Conservation (phyloP, 1,284 basidiomycete species). For the Fomitopsis schrenkii region DNA sequence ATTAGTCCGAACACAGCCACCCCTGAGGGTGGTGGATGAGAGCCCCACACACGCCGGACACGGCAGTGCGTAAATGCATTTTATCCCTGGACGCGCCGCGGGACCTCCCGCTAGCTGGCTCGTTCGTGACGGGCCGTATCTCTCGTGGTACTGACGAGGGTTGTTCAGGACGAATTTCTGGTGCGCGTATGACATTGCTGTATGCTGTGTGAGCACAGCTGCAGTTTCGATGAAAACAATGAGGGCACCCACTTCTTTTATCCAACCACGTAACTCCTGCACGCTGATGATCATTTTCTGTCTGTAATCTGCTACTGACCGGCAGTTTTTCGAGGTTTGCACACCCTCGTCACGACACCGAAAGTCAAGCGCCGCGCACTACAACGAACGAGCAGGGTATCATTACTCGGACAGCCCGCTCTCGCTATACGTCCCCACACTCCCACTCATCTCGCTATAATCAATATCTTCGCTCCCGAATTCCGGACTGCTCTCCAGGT, state of each 20-base stretch:
- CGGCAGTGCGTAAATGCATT: not conserved
- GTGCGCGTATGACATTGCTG: too few relatives aligned
- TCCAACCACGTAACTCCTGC: too few relatives aligned
- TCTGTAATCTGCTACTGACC: too few relatives aligned
- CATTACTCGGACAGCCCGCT: slow-evolving; percentile 28
- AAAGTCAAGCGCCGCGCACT: not conserved
- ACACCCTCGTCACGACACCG: too few relatives aligned
- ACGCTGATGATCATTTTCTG: too few relatives aligned
- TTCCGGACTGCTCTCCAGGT: slow-evolving; percentile 16
- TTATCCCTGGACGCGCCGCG: not conserved
- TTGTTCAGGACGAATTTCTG: too few relatives aligned
- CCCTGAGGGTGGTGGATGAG: not conserved
- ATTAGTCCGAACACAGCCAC: not conserved
- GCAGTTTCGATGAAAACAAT: too few relatives aligned
- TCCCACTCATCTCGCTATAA: slow-evolving; percentile 29
- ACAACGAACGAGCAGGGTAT: not conserved
- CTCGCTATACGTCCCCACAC: slow-evolving; percentile 41
- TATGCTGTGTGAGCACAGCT: too few relatives aligned
- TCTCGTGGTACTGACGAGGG: too few relatives aligned
- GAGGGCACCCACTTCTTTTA: too few relatives aligned
- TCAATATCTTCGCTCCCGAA: slow-evolving; percentile 28
- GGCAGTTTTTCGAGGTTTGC: too few relatives aligned
- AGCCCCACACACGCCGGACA: not conserved
- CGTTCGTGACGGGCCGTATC: too few relatives aligned
- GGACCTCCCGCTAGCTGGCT: not conserved